A percentile compares a stretch with the other conserved stretches of the same genome.
phyloP scores from a whole-genome alignment of 2,329 filamentous ascomycete genomes.

The Aspergillus japonicus region DNA sequence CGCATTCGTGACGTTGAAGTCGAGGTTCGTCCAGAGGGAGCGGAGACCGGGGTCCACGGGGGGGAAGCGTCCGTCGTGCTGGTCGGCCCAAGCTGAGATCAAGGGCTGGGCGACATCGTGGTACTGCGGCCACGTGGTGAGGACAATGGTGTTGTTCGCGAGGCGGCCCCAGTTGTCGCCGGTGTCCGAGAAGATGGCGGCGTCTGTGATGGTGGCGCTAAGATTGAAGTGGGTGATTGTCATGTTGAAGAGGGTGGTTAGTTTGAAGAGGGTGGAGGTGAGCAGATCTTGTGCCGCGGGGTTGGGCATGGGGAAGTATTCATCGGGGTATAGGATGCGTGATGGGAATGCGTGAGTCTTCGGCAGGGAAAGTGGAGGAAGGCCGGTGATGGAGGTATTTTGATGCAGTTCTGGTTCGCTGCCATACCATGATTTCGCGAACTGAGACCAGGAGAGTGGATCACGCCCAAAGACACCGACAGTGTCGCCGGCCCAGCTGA shows the following conservation, averaged over 20 bases:
- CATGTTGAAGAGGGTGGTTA: constrained; percentile 24
- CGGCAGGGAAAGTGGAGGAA: constrained; percentile 2
- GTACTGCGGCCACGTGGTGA: constrained; percentile 11
- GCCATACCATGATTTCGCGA: constrained; percentile 15
- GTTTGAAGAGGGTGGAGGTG: constrained; percentile 8
- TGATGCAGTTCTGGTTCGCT: constrained; percentile 6
- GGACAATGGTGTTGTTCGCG: background rate
- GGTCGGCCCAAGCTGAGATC: constrained; percentile 5
- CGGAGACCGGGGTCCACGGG: constrained; percentile 11
- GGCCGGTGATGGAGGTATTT: constrained; percentile 1
- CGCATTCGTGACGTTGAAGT: constrained; percentile 4
- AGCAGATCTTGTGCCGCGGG: constrained; percentile 18
- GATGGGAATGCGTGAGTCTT: constrained; percentile 14
- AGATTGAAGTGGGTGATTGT: constrained; percentile 25
- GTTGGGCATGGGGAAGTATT: constrained; percentile 21
- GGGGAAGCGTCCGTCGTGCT: constrained; percentile 9
- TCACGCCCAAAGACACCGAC: constrained; percentile 42
- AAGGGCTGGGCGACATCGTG: constrained; percentile 7
- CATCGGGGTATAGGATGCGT: constrained; percentile 18
- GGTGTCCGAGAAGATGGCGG: constrained; percentile 6
- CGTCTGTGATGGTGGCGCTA: constrained; percentile 6
- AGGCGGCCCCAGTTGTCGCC: constrained; percentile 6
- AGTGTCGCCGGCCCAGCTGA: constrained; percentile 44
- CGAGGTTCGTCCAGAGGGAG: background rate
- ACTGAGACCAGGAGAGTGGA: constrained; percentile 15